Evolutionary conservation across 495 filamentous ascomycete genomes (phyloP), one percentile per base, ranked within the genome.

Genomic region (Xylaria telfairii): DNA sequence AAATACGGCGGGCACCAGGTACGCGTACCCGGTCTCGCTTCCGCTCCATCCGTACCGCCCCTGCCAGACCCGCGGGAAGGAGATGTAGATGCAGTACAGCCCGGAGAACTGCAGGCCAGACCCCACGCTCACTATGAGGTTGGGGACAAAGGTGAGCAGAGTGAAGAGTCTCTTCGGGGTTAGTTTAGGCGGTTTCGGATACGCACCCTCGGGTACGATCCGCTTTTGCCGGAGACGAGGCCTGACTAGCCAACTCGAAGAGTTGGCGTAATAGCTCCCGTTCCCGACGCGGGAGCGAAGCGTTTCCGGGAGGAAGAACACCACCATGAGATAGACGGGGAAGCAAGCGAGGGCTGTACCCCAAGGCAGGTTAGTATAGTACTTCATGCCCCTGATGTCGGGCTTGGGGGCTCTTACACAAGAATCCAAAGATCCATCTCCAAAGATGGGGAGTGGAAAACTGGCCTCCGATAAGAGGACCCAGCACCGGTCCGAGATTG

Each of bases 391-490:
- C 42, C 15, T 5, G 5, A 28, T 12, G 1, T 44, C 9, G 32
- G 19, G 34, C 2, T n/a, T n/a, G 0, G 19, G 24, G 47, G 49
- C 37, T 56, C 66, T 56, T 72, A 75, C 76, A 74, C 12, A 81
- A 69, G 60, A 80, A 79, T n/a, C 76, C 78, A 70, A 81, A 81
- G 12, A 73, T 74, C 79, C 79, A 81, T 62, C 79, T 67, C 79
- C 79, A 81, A 17, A 41, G 44, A 28, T 67, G 26, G 0, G 44
- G n/a, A 4, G 73, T 71, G 8, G 78, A 71, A 47, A 81, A 72
- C 44, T 68, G 65, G 28, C 78, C 78, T n/a, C 78, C 78, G n/a
- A 81, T 39, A 4, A 81, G 44, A 24, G 78, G 78, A 4, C 78
- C 78, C 4, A 81, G 54, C 32, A 81, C 68, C 2, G 78, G 78